Evolutionary conservation across 768 basidiomycete genomes (phyloP).

Genomic region (Candolleomyces eurysporus): DNA sequence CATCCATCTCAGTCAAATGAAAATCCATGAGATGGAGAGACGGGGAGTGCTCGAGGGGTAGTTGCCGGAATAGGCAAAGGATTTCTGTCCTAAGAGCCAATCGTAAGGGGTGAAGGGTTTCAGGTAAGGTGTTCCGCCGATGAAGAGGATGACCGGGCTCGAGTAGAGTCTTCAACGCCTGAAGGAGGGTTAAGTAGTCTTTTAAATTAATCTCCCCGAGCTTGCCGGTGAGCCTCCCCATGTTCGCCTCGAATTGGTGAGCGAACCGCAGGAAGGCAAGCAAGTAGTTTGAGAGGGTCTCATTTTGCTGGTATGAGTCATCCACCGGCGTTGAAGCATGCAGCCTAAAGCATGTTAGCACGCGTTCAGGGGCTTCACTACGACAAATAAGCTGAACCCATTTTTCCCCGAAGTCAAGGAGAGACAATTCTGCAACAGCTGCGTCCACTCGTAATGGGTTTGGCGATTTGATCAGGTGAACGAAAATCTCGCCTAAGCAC

Average conservation of each 20-base stretch:
- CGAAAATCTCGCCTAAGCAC: background rate
- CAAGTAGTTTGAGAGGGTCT: background rate
- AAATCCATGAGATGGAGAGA: background rate
- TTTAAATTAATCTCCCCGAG: no score
- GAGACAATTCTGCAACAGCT: constrained; percentile 1
- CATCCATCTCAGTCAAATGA: background rate
- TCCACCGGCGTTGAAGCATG: background rate
- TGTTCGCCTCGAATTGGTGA: background rate
- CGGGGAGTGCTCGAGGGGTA: no score
- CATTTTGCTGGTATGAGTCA: background rate
- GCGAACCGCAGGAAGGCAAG: background rate
- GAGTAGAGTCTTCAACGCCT: background rate
- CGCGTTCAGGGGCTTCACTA: background rate
- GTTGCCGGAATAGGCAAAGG: background rate
- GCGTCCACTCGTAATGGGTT: background rate
- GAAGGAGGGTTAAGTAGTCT: background rate
- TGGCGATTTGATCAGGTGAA: background rate
- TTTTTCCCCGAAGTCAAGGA: background rate
- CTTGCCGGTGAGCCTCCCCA: no score
- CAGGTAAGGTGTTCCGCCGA: background rate
- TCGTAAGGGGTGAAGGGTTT: background rate
- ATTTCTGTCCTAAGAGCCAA: background rate
- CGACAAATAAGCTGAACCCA: background rate
- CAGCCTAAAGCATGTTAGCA: background rate
- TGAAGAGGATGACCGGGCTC: background rate